These are phyloP conservation scores for Ormosia emarginata DNA, from an alignment of 306 rosid genomes.

Conservation along the genomic window DNA sequence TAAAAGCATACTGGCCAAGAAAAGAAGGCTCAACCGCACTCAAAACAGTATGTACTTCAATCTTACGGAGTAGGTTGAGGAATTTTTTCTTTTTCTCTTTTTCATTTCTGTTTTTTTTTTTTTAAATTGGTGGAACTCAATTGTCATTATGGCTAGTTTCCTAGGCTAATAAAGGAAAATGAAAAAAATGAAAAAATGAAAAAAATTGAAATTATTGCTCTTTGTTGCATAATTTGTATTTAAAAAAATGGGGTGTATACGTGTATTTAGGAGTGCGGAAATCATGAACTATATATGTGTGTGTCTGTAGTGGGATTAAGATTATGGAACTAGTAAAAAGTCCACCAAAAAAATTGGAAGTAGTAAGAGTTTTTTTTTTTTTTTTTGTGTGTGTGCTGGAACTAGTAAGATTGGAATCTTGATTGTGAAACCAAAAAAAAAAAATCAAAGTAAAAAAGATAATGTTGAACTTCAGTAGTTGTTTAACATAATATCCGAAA, in stretches of 20 bases:
- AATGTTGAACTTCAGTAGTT: not conserved
- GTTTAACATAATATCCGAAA: not conserved
- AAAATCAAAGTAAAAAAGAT: not conserved
- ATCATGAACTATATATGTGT: not conserved
- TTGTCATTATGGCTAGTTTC: not conserved
- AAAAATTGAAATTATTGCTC: not conserved
- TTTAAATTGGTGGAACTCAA: not conserved
- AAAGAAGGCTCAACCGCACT: not conserved
- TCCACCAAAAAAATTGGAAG: too few species aligned
- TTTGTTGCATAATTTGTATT: not conserved
- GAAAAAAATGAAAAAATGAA: not conserved
- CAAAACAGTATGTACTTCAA: conserved; percentile 8
- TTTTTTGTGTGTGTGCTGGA: not conserved
- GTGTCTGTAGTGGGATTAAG: not conserved
- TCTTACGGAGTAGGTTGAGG: conserved; percentile 11
- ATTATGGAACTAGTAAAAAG: not conserved
- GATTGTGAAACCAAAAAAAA: not conserved
- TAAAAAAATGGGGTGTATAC: too few species aligned
- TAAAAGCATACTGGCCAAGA: not conserved
- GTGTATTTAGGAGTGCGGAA: too few species aligned
- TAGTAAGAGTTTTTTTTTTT: not conserved
- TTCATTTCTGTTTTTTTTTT: not conserved
- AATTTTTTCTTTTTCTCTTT: not conserved
- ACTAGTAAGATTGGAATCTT: not conserved
- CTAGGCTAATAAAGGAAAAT: not conserved